Evolutionary conservation across 108 stramenopile genomes (phyloP), one percentile per base, ranked within the genome.

Genomic region (Hondaea fermentalgiana): DNA sequence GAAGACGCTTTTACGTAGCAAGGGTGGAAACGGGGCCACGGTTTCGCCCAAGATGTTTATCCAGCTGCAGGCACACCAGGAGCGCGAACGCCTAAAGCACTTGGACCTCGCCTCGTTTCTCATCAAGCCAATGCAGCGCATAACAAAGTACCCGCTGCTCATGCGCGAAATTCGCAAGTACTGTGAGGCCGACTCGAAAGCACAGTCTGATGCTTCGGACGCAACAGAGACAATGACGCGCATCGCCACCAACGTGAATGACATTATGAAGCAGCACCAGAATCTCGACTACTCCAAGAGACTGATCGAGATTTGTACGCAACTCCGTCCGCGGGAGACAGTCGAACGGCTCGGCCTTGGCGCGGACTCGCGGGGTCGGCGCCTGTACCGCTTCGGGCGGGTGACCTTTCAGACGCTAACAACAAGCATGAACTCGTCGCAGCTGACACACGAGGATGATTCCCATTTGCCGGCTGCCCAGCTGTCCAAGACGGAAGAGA

Each of bases 351-450:
- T 83, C 51, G 76, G 76, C 0, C 76, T 83, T 28, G 76, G 76
- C 14, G 6, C 45, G 16, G 49, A 83, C 16, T 83, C 76, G 12
- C 10, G 76, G 17, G 12, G 76, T 16, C 45, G 51, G 6, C 76
- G 76, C 14, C 23, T 83, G 49, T 53, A 83, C 51, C 76, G 76
- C 17, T 83, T 45, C 2, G 76, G 76, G 23, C 44, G 49, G 51
- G 76, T 83, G n/a, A 83, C 76, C n/a, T 83, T 83, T 53, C 76
- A 83, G 76, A 83, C 76, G 49, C 51, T 83, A 0, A 83, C 76
- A 6, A 83, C 76, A 12, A 53, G 23, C n/a, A 45, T 83, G 45
- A 83, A 45, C 51, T 83, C 76, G 12, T 10, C 76, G 6, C 76
- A 83, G 51, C 17, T 53, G 43, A 47, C 76, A 12, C 23, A 47